Evolutionary conservation across 139 green algal species (phyloP), one percentile per base, ranked within the genome.

Genomic region (Coelastrella sp.): DNA sequence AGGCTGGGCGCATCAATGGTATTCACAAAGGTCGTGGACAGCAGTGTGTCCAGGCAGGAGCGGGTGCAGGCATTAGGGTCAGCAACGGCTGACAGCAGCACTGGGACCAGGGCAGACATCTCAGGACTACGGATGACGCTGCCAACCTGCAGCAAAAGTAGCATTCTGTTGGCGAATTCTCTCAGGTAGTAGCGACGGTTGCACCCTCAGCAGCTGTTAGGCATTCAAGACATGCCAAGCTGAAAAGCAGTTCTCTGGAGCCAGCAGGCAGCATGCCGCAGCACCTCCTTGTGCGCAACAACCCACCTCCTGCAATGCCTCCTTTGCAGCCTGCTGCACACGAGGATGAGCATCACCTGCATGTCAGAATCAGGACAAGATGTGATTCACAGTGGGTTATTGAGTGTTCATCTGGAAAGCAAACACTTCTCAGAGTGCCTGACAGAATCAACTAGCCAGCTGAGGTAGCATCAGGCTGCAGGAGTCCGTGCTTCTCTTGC

Each of bases 111-210:
- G 19, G 91, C 88, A 65, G 93, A 89, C 22, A 99, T 96, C 94
- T 99, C 98, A 7, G 98, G 98, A 92, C 99, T 99, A 20, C 95
- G 91, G 81, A 99, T 99, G 4, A 99, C 97, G 66, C 94, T 95
- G 58, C 97, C 98, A 56, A 99, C 96, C 94, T 97, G 84, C n/a
- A 61, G 7, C 58, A 57, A 76, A 25, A 24, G 15, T 4, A 19
- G 15, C 15, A 11, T 7, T 8, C 19, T 24, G 7, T 76, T 24
- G 68, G 10, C 15, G 35, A 6, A 76, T 19, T 27, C 5, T 24
- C 15, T 20, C 63, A 5, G 63, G 22, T 3, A 49, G 35, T 49
- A 49, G 35, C 35, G 35, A 49, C 35, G 3, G 1, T 49, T 49
- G 35, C 35, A 49, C 35, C 35, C 1, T 49, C 35, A 3, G 35